phyloP scores from a whole-genome alignment of 2,329 filamentous ascomycete species.

The Fusarium foetens region DNA sequence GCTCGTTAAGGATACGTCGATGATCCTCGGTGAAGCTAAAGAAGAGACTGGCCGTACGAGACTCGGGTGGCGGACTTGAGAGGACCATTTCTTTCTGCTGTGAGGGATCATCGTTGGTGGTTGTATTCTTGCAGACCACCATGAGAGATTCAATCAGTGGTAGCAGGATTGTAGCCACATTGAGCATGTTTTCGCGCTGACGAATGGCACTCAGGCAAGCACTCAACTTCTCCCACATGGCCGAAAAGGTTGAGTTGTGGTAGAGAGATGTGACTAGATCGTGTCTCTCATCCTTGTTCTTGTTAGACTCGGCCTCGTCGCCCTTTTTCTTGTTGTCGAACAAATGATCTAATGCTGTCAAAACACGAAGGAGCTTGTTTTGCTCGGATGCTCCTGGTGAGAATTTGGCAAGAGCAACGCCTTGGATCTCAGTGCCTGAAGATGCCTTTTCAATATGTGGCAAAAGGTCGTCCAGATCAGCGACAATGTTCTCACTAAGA shows the following conservation, averaged over 20 bases:
- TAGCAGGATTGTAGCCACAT: constrained; percentile 93
- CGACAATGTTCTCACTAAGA: constrained; percentile 84
- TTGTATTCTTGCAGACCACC: constrained; percentile 99
- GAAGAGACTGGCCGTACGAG: constrained; percentile 88
- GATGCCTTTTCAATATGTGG: constrained; percentile 87
- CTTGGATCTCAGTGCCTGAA: constrained; percentile 93
- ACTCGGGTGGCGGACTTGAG: constrained; percentile 79
- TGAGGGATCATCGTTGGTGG: constrained; percentile 73
- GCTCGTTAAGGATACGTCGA: constrained; percentile 95
- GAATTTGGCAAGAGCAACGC: constrained; percentile 92
- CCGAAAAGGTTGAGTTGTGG: constrained; percentile 88
- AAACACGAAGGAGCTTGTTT: constrained; percentile 89
- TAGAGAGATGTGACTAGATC: constrained; percentile 89
- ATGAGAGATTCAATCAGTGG: constrained; percentile 96
- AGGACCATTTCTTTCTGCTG: constrained; percentile 74
- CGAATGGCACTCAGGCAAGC: constrained; percentile 88
- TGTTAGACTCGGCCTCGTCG: constrained; percentile 60
- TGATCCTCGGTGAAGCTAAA: constrained; percentile 98
- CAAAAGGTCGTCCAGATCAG: constrained; percentile 85
- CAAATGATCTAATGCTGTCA: constrained; percentile 94
- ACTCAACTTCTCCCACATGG: constrained; percentile 92
- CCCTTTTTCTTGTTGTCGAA: constrained; percentile 83
- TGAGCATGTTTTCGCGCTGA: constrained; percentile 93
- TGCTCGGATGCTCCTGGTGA: constrained; percentile 96
- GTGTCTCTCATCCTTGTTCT: constrained; percentile 73